Percentiles rank a stretch among this genome's conserved stretches.
phyloP scores from a whole-genome alignment of 257 asterid species.

The Craterostigma plantagineum region DNA sequence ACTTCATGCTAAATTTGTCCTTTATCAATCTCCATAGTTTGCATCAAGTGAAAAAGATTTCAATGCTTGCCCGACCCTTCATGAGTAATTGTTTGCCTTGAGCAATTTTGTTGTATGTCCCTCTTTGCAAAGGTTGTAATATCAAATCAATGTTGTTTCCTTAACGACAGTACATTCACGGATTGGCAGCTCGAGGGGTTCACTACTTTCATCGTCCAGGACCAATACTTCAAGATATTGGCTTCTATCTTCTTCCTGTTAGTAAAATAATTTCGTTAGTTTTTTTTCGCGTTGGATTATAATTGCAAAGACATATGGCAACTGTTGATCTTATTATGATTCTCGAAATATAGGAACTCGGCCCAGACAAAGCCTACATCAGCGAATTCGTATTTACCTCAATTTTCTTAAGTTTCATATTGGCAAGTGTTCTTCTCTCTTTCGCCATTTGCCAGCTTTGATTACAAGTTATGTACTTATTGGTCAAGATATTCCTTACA shows the following conservation, averaged over 20 bases:
- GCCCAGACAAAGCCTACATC: slow-evolving; percentile 56
- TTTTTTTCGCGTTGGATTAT: neutral
- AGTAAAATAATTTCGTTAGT: neutral
- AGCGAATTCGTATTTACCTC: slow-evolving; percentile 67
- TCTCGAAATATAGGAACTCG: slow-evolving; percentile 53
- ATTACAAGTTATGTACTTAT: neutral
- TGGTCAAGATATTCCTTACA: slow-evolving; percentile 15
- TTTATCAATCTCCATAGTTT: no score
- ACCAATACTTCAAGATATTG: slow-evolving; percentile 73
- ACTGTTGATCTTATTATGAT: slow-evolving; percentile 2
- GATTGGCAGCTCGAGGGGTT: slow-evolving; percentile 87
- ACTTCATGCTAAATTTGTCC: no score
- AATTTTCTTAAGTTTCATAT: slow-evolving; percentile 60
- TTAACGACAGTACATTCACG: slow-evolving; percentile 62
- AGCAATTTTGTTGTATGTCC: no score
- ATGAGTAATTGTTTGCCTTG: no score
- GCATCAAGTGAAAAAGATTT: no score
- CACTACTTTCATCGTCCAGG: slow-evolving; percentile 90
- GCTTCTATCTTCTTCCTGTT: slow-evolving; percentile 52
- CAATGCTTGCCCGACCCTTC: no score
- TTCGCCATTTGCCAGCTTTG: neutral
- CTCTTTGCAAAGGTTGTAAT: no score
- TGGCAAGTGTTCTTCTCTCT: slow-evolving; percentile 31
- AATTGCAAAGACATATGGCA: neutral
- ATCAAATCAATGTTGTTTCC: neutral